These are phyloP conservation scores for Byssochlamys sp. DNA, from an alignment of 2,329 filamentous ascomycete species.

Conservation along the genomic window DNA sequence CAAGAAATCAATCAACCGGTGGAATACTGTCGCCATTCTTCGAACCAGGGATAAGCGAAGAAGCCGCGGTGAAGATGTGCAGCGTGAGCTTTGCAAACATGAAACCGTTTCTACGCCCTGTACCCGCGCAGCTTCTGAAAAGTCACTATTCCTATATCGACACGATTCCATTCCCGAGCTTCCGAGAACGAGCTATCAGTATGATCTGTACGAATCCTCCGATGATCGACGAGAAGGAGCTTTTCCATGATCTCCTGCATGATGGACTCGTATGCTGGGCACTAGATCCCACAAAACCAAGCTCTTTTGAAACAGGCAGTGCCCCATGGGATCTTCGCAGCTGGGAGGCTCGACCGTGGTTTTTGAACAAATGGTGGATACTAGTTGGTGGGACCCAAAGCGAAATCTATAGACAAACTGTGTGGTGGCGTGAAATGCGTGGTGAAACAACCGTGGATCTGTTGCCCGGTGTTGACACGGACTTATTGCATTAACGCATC, in stretches of 20 bases:
- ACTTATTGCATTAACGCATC: neutral
- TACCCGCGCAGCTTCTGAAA: neutral
- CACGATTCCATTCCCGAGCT: neutral
- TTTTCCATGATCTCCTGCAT: conserved; percentile 6
- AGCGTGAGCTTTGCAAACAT: neutral
- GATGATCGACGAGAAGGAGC: conserved; percentile 1
- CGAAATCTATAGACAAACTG: conserved; percentile 21
- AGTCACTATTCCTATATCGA: neutral
- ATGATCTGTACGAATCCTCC: neutral
- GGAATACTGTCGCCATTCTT: neutral
- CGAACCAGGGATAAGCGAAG: neutral
- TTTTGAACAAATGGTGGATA: conserved; percentile 34
- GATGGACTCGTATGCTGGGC: conserved; percentile 8
- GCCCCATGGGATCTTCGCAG: conserved; percentile 39
- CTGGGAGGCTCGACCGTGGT: conserved; percentile 39
- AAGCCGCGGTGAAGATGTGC: neutral
- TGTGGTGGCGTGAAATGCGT: conserved; percentile 14
- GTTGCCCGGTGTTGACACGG: neutral
- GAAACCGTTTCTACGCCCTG: neutral
- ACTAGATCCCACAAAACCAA: neutral
- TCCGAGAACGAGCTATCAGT: neutral
- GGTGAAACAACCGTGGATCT: conserved; percentile 3
- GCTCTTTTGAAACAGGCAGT: conserved; percentile 15
- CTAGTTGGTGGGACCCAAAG: conserved; percentile 29
- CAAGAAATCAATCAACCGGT: neutral